Conservation (phyloP, 257 asterid genomes). For the Sherardia arvensis region DNA sequence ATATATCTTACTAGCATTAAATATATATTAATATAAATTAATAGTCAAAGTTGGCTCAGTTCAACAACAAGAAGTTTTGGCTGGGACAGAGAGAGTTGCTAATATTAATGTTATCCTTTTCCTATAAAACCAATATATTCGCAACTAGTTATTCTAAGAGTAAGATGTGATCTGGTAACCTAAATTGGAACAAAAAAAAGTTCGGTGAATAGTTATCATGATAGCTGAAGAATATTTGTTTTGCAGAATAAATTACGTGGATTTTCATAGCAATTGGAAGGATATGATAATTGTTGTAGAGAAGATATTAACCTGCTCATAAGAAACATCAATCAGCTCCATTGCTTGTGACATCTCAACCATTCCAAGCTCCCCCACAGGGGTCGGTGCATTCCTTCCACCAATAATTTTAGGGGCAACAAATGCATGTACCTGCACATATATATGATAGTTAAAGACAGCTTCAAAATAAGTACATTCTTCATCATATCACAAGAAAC, state of each 20-base stretch:
- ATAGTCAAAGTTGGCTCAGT: no score
- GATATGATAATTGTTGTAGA: not conserved
- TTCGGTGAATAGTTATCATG: no score
- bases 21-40: no score
- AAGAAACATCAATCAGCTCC: slow-evolving; percentile 64
- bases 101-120: no score
- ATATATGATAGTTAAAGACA: not conserved
- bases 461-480: not conserved
- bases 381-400: slow-evolving; percentile 88
- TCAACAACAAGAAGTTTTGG: no score
- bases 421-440: slow-evolving; percentile 78
- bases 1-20: no score
- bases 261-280: no score
- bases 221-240: not conserved
- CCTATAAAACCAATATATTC: no score
- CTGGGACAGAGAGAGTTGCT: no score
- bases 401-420: slow-evolving; percentile 96
- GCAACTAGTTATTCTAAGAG: not conserved
- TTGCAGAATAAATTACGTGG: no score
- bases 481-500: not conserved
- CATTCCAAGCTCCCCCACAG: slow-evolving; percentile 98
- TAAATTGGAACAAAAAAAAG: not conserved
- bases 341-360: slow-evolving; percentile 98
- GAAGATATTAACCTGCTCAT: slow-evolving; percentile 59
- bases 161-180: not conserved